phyloP scores from a whole-genome alignment of 106 monocot species.

The Dactylorhiza incarnata region DNA sequence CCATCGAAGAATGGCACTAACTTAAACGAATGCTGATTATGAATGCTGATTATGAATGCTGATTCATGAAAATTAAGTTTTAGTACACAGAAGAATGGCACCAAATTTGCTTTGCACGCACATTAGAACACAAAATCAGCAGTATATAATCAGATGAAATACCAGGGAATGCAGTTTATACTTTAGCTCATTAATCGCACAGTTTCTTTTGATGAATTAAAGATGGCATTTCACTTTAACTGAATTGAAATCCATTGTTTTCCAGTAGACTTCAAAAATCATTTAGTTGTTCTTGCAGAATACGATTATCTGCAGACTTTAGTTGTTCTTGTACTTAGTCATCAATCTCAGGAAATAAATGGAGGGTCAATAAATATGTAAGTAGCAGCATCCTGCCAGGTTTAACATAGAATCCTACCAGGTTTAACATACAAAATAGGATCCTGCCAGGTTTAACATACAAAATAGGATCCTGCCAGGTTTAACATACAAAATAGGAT shows the following conservation, averaged over 20 bases:
- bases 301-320: constrained; percentile 90
- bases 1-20: no score
- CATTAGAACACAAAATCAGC: not conserved
- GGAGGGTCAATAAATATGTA: not conserved
- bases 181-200: constrained; percentile 32
- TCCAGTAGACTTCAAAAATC: constrained; percentile 33
- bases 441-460: no score
- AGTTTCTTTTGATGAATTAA: constrained; percentile 10
- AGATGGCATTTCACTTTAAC: constrained; percentile 22
- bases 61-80: not conserved
- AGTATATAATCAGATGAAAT: not conserved
- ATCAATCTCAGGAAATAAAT: constrained; percentile 23
- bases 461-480: no score
- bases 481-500: no score
- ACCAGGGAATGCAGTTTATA: constrained; percentile 53
- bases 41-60: not conserved
- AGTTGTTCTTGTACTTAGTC: constrained; percentile 93
- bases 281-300: constrained; percentile 90
- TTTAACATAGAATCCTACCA: no score
- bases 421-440: no score
- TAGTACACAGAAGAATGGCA: not conserved
- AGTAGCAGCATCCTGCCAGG: not conserved
- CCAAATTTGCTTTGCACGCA: not conserved
- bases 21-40: no score
- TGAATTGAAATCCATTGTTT: constrained; percentile 43